Conservation (phyloP, 345 rosid species). For the Lumnitzera littorea region DNA sequence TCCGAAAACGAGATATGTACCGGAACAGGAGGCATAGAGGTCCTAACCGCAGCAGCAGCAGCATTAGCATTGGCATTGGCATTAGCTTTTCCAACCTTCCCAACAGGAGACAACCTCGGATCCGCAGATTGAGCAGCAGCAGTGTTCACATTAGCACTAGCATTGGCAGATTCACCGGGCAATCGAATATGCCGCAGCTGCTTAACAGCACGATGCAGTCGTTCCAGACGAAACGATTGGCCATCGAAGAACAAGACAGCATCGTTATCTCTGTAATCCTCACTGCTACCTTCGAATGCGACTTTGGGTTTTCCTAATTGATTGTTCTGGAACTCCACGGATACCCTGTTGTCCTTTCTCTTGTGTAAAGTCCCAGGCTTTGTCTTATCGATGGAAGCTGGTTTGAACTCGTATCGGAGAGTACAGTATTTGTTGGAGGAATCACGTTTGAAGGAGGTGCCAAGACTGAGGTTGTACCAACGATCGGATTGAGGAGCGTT, state of each 20-base stretch:
- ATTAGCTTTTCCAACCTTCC: slow-evolving; percentile 37
- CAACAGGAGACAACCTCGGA: slow-evolving; percentile 44
- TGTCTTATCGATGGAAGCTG: slow-evolving; percentile 76
- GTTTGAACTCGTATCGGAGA: slow-evolving; percentile 75
- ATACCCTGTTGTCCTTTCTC: slow-evolving; percentile 69
- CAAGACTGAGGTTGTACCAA: slow-evolving; percentile 72
- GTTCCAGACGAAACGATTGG: slow-evolving; percentile 58
- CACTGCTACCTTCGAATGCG: slow-evolving; percentile 78
- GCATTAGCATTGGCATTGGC: slow-evolving; percentile 5
- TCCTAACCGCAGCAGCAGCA: slow-evolving; percentile 26
- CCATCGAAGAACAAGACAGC: slow-evolving; percentile 80
- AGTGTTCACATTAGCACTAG: slow-evolving; percentile 7
- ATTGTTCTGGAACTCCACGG: slow-evolving; percentile 80
- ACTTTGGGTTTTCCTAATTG: slow-evolving; percentile 73
- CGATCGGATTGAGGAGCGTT: slow-evolving; percentile 67
- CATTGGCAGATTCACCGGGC: slow-evolving; percentile 59
- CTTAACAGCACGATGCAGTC: slow-evolving; percentile 75
- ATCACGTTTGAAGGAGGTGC: slow-evolving; percentile 54
- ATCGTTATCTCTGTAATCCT: slow-evolving; percentile 77
- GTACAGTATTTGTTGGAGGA: slow-evolving; percentile 62
- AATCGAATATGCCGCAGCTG: slow-evolving; percentile 59
- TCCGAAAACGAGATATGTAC: slow-evolving; percentile 20
- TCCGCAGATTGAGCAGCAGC: slow-evolving; percentile 36
- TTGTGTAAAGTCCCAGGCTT: slow-evolving; percentile 63
- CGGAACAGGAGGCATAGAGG: slow-evolving; percentile 36